Evolutionary conservation across 129 eudicot genomes (phyloP).

Genomic region (Daucus carota): DNA sequence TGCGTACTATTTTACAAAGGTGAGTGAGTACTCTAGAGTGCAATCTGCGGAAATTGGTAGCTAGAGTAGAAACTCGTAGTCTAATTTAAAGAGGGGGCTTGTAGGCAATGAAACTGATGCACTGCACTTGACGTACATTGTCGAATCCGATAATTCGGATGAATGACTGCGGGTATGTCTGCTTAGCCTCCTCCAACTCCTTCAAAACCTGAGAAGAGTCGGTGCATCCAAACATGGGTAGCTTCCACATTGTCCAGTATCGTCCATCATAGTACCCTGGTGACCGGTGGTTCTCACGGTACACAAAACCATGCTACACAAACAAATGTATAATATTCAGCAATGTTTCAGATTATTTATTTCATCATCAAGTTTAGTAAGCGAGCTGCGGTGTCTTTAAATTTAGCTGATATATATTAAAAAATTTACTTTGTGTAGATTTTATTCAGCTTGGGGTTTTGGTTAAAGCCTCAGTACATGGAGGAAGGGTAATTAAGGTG

Average conservation of each 20-base stretch:
- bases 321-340: not conserved
- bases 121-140: conserved; percentile 67
- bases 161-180: conserved; percentile 42
- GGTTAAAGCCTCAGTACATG: too few relatives aligned
- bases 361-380: not conserved
- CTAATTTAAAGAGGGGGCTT: conserved; percentile 22
- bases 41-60: too few relatives aligned
- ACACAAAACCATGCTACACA: conserved; percentile 35
- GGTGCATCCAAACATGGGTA: conserved; percentile 75
- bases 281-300: conserved; percentile 44
- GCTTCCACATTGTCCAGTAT: conserved; percentile 86
- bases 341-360: not conserved
- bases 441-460: too few relatives aligned
- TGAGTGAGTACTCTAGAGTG: not conserved
- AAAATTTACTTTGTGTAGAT: too few relatives aligned
- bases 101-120: conserved; percentile 60
- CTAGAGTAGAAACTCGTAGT: not conserved
- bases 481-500: too few relatives aligned
- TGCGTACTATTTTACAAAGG: not conserved
- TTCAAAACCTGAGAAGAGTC: conserved; percentile 46
- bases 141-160: conserved; percentile 67
- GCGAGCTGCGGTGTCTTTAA: too few relatives aligned
- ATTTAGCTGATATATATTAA: too few relatives aligned
- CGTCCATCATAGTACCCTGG: conserved; percentile 76
- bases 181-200: conserved; percentile 42